Conservation (phyloP, 192 early-diverging fungal species). For the Coemansia sp. region DNA sequence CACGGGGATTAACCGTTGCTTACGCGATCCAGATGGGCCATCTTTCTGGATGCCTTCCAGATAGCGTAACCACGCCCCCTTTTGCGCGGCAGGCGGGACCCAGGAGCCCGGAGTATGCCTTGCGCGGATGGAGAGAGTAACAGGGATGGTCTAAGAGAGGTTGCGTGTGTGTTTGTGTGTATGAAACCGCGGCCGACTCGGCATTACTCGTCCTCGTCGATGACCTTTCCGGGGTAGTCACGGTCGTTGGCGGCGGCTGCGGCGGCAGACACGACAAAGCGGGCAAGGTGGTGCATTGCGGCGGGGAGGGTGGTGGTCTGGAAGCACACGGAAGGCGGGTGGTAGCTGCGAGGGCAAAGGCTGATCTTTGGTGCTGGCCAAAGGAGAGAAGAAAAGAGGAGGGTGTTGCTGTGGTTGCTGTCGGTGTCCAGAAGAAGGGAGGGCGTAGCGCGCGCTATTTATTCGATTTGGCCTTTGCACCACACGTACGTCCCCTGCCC, state of each 20-base stretch:
- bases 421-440: neutral
- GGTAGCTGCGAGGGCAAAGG: neutral
- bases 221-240: conserved; percentile 12
- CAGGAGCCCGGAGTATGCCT: too few species aligned
- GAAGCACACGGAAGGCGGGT: neutral
- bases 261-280: neutral
- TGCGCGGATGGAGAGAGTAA: neutral
- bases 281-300: neutral
- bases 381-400: neutral
- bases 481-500: neutral
- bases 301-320: neutral
- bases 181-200: neutral
- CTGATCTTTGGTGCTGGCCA: too few species aligned
- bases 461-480: conserved; percentile 3
- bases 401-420: neutral
- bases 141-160: neutral
- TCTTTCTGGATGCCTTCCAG: too few species aligned
- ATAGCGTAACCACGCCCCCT: too few species aligned
- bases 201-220: conserved; percentile 5
- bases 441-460: conserved; percentile 6
- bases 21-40: too few species aligned
- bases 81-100: too few species aligned
- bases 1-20: too few species aligned
- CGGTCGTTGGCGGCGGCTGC: neutral
- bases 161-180: neutral